These are phyloP conservation scores for Musa schizocarpa DNA, from an alignment of 176 grass and related monocot species.

Conservation along the genomic window DNA sequence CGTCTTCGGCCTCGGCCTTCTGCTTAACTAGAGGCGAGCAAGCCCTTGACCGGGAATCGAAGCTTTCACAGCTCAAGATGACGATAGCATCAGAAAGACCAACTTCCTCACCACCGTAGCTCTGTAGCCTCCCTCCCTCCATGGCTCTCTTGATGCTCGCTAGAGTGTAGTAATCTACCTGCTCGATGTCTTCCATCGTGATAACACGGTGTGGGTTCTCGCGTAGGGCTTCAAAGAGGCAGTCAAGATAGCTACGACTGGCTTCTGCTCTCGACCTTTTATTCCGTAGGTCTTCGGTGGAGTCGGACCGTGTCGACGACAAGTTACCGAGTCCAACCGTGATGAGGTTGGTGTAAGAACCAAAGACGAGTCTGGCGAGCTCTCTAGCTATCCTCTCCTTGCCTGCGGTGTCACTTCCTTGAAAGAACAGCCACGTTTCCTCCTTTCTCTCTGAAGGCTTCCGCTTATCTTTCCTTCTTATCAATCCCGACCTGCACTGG, in stretches of 20 bases:
- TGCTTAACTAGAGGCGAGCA: not conserved
- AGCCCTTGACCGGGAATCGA: too few relatives aligned
- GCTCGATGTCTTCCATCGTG: slow-evolving; percentile 49
- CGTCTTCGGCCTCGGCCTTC: not conserved
- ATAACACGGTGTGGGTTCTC: slow-evolving; percentile 54
- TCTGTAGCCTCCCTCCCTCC: slow-evolving; percentile 25
- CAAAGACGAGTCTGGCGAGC: slow-evolving; percentile 61
- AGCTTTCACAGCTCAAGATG: slow-evolving; percentile 27
- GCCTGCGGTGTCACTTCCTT: slow-evolving; percentile 44
- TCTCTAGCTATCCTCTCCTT: slow-evolving; percentile 52
- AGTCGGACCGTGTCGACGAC: slow-evolving; percentile 27
- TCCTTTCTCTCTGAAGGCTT: slow-evolving; percentile 15
- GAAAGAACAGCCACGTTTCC: slow-evolving; percentile 76
- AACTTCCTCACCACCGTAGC: slow-evolving; percentile 31
- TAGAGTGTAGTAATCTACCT: slow-evolving; percentile 26
- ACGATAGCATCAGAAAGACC: slow-evolving; percentile 50
- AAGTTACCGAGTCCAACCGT: slow-evolving; percentile 26
- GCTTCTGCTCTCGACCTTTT: slow-evolving; percentile 50
- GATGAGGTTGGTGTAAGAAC: slow-evolving; percentile 33
- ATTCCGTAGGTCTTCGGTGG: slow-evolving; percentile 22
- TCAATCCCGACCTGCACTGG: slow-evolving; percentile 62
- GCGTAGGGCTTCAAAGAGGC: slow-evolving; percentile 27
- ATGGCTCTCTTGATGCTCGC: slow-evolving; percentile 38
- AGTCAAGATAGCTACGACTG: slow-evolving; percentile 14
- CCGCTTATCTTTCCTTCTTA: slow-evolving; percentile 30